Evolutionary conservation across 768 basidiomycete genomes (phyloP), one percentile per base, ranked within the genome.

Genomic region (Amanita exitialis): DNA sequence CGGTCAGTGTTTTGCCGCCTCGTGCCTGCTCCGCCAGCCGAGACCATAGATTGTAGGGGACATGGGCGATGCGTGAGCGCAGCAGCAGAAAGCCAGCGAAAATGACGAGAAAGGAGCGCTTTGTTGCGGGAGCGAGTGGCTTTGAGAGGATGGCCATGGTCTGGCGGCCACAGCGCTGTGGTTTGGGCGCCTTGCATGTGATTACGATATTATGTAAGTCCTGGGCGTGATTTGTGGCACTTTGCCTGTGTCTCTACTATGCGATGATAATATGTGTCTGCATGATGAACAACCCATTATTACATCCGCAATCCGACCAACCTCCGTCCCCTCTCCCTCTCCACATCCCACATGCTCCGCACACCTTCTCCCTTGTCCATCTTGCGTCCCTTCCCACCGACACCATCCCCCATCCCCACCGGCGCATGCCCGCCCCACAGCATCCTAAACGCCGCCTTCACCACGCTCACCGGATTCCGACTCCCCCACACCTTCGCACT

Each of bases 401-500:
- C 58, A 6, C 91, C 90, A 61, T 90, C 76, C 13, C 94, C 94
- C 78, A 96, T 83, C 12, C 75, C 76, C 48, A 85, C 64, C 4
- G 89, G 88, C 54, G 81, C 82, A 62, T 86, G 81, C 0, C 94
- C 93, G 1, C 87, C 80, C 54, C 93, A 90, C 44, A 99, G 69
- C 72, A 96, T 76, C 63, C 84, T 76, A 58, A 92, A 77, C 13
- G 81, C 74, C 21, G 85, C 82, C 69, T 96, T 95, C 71, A 94
- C 80, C 37, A 95, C 90, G 64, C 86, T 80, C 56, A 88, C 71
- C 34, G 77, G 80, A 66, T 95, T 97, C 56, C 88, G 73, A 61
- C 89, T 93, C 13, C 95, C 93, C 81, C 90, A 89, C 16, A 98
- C 88, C 68, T 96, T 97, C 27, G 90, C 95, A 57, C 89, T 92